Conservation (phyloP, 1,139 yeast genomes). For the Taphrina communis region DNA sequence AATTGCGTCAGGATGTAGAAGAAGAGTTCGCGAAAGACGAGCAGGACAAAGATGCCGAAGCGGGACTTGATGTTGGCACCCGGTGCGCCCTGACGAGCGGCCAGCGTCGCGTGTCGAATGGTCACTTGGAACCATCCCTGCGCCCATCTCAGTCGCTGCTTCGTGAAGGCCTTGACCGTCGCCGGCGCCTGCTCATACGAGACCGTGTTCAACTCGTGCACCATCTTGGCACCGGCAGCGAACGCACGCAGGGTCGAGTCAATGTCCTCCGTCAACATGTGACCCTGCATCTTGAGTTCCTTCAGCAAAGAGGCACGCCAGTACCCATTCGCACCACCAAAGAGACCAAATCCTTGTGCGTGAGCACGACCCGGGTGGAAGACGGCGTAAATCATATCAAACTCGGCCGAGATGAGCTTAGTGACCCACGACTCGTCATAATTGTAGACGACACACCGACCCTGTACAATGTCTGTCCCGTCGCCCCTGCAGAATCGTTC, state of each 20-base stretch:
- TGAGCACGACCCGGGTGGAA: slow-evolving; percentile 40
- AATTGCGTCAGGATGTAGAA: slow-evolving; percentile 39
- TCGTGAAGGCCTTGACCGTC: slow-evolving; percentile 36
- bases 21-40: slow-evolving; percentile 40
- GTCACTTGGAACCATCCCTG: slow-evolving; percentile 41
- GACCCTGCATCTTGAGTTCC: slow-evolving; percentile 42
- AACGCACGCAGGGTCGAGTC: slow-evolving; percentile 40
- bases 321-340: slow-evolving; percentile 41
- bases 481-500: slow-evolving; percentile 40
- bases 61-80: slow-evolving; percentile 41
- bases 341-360: slow-evolving; percentile 39
- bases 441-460: slow-evolving; percentile 40
- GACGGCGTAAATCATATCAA: slow-evolving; percentile 41
- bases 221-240: slow-evolving; percentile 41
- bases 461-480: slow-evolving; percentile 39
- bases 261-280: slow-evolving; percentile 40
- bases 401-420: slow-evolving; percentile 40
- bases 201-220: slow-evolving; percentile 39
- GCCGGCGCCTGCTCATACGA: slow-evolving; percentile 41
- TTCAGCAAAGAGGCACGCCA: slow-evolving; percentile 39
- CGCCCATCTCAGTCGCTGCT: slow-evolving; percentile 39
- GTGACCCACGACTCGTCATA: slow-evolving; percentile 41
- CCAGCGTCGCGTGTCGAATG: slow-evolving; percentile 34
- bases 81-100: slow-evolving; percentile 39
- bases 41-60: slow-evolving; percentile 38